Percentiles rank a stretch among this genome's conserved stretches.
phyloP scores from a whole-genome alignment of 257 asterid species.

The Ophiorrhiza pumila region DNA sequence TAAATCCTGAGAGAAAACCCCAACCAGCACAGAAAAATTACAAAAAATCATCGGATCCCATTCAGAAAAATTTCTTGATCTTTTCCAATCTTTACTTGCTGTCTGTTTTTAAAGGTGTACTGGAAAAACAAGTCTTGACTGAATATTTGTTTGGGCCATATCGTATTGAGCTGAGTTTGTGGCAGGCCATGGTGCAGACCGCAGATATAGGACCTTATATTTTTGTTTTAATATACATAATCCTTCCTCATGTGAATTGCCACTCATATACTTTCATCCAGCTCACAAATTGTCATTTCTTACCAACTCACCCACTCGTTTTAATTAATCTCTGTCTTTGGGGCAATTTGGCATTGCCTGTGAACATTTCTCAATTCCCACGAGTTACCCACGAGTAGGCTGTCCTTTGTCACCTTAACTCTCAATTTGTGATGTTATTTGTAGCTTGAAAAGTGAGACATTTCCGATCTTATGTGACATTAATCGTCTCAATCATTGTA shows the following conservation, averaged over 20 bases:
- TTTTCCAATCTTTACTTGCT: slow-evolving; percentile 17
- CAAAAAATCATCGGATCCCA: slow-evolving; percentile 1
- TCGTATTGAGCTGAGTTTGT: slow-evolving; percentile 19
- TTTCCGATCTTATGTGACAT: too few relatives aligned
- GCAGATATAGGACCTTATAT: slow-evolving; percentile 2
- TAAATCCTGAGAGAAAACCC: slow-evolving; percentile 26
- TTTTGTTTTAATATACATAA: background rate
- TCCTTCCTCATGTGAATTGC: slow-evolving; percentile 1
- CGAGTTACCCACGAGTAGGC: background rate
- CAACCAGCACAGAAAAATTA: slow-evolving; percentile 5
- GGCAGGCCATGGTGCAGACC: slow-evolving; percentile 13
- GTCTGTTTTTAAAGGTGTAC: slow-evolving; percentile 28
- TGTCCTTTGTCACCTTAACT: background rate
- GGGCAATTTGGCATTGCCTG: background rate
- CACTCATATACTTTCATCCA: slow-evolving; percentile 2
- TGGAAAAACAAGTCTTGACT: slow-evolving; percentile 4
- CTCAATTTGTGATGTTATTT: background rate
- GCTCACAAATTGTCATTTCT: slow-evolving; percentile 13
- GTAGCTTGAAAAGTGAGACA: too few relatives aligned
- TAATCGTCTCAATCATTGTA: too few relatives aligned
- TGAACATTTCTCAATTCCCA: background rate
- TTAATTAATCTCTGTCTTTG: too few relatives aligned
- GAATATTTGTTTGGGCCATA: slow-evolving; percentile 13
- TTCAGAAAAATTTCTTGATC: too few relatives aligned
- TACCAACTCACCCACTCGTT: background rate